Percentiles rank a stretch among this genome's conserved stretches.
Conservation (phyloP, 352 stramenopile species). For the Phytophthora palmivora region DNA sequence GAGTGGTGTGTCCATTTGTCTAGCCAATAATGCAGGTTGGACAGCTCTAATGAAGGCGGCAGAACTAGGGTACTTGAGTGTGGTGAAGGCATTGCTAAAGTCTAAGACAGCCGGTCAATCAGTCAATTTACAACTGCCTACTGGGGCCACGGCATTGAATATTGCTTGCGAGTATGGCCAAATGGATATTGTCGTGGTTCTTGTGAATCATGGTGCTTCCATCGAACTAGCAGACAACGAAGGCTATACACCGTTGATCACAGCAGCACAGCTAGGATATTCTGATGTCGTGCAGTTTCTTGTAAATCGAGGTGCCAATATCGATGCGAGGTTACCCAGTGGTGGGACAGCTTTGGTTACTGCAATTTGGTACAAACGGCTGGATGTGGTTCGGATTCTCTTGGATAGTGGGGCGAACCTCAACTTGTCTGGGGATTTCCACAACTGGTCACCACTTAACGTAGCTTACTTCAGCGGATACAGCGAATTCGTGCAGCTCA, state of each 20-base stretch:
- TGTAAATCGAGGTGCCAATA: slow-evolving; percentile 2
- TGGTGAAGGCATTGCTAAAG: slow-evolving; percentile 15
- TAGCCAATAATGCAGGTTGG: slow-evolving; percentile 6
- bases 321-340: slow-evolving; percentile 16
- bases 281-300: slow-evolving; percentile 24
- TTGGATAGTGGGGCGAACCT: slow-evolving; percentile 26
- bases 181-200: slow-evolving; percentile 5
- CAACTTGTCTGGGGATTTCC: slow-evolving; percentile 27
- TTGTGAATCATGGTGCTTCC: slow-evolving; percentile 13
- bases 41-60: slow-evolving; percentile 11
- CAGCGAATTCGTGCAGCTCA: slow-evolving; percentile 25
- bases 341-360: slow-evolving; percentile 16
- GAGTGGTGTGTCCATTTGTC: neutral
- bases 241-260: slow-evolving; percentile 20
- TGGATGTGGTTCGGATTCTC: slow-evolving; percentile 26
- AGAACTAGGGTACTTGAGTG: neutral
- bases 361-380: slow-evolving; percentile 16
- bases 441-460: slow-evolving; percentile 17
- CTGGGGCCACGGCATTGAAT: slow-evolving; percentile 18
- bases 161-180: slow-evolving; percentile 23
- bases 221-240: slow-evolving; percentile 20
- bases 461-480: slow-evolving; percentile 33
- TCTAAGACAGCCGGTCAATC: neutral
- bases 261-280: slow-evolving; percentile 20
- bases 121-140: slow-evolving; percentile 14